A percentile compares a stretch with the other conserved stretches of the same genome.
Evolutionary conservation across 257 asterid genomes (phyloP).

Genomic region (Solanum corneliomulleri): DNA sequence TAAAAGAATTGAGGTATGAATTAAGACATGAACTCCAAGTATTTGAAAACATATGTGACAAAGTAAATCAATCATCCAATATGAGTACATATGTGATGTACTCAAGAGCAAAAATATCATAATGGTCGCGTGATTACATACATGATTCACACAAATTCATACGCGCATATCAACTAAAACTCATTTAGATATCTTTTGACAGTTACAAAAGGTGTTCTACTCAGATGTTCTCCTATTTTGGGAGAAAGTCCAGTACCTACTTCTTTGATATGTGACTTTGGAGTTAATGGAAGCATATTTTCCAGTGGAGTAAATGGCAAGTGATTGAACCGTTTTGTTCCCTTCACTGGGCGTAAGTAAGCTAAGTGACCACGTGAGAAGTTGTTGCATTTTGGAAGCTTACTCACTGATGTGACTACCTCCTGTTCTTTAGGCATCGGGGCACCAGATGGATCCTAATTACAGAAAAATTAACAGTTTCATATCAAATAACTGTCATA

Average conservation of each 20-base stretch:
- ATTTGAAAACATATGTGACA: not conserved
- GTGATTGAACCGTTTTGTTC: conserved; percentile 13
- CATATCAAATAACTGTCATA: not conserved
- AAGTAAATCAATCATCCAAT: not conserved
- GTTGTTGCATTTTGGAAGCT: conserved; percentile 65
- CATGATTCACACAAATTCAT: not conserved
- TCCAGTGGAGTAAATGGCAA: conserved; percentile 44
- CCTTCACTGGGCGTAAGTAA: conserved; percentile 44
- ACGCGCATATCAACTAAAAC: not conserved
- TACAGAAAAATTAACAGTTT: not conserved
- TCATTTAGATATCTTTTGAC: conserved; percentile 13
- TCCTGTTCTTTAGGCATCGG: conserved; percentile 62
- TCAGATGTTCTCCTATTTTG: conserved; percentile 24
- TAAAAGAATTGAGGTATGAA: not conserved
- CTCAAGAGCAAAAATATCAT: not conserved
- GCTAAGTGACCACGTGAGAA: conserved; percentile 42
- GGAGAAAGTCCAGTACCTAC: conserved; percentile 26
- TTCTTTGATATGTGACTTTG: conserved; percentile 10
- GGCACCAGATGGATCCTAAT: conserved; percentile 65
- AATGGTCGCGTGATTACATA: not conserved
- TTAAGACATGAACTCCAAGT: not conserved
- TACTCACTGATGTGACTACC: conserved; percentile 19
- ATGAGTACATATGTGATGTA: conserved; percentile 11
- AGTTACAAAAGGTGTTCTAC: conserved; percentile 45
- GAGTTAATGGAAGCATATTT: conserved; percentile 41